Conservation (phyloP, 2,329 filamentous ascomycete species). For the Pseudogymnoascus sp. region DNA sequence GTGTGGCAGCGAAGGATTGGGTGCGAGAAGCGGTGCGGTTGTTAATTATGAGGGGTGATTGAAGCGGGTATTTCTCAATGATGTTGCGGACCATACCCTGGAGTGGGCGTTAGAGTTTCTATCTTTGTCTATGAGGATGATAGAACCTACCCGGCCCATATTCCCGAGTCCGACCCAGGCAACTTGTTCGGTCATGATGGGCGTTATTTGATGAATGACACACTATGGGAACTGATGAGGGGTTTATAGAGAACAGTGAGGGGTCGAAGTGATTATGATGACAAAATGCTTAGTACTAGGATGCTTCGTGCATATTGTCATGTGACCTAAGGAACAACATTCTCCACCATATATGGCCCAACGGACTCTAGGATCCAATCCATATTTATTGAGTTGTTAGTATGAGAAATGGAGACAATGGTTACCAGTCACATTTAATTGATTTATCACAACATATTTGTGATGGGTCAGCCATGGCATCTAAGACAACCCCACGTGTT, state of each 20-base stretch:
- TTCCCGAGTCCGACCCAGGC: slow-evolving; percentile 81
- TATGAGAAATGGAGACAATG: neutral
- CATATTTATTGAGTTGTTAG: neutral
- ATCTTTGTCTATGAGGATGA: neutral
- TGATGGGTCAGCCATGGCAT: neutral
- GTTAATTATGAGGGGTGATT: slow-evolving; percentile 66
- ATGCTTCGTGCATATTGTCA: neutral
- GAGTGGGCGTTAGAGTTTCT: slow-evolving; percentile 9
- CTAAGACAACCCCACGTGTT: no score
- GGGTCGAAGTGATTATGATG: neutral
- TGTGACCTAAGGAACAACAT: neutral
- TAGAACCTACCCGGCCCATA: slow-evolving; percentile 63
- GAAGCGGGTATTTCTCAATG: slow-evolving; percentile 64
- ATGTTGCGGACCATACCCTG: slow-evolving; percentile 82
- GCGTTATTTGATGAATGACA: neutral
- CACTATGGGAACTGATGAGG: neutral
- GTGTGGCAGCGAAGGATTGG: slow-evolving; percentile 51
- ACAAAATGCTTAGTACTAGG: neutral
- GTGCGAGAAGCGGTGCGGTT: slow-evolving; percentile 68
- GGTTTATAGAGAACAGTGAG: neutral
- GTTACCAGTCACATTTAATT: neutral
- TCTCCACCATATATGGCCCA: neutral
- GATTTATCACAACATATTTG: neutral
- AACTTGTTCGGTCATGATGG: slow-evolving; percentile 50
- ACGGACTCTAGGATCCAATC: neutral